Conservation (phyloP, 106 monocot species). For the Dendrobium catenatum region DNA sequence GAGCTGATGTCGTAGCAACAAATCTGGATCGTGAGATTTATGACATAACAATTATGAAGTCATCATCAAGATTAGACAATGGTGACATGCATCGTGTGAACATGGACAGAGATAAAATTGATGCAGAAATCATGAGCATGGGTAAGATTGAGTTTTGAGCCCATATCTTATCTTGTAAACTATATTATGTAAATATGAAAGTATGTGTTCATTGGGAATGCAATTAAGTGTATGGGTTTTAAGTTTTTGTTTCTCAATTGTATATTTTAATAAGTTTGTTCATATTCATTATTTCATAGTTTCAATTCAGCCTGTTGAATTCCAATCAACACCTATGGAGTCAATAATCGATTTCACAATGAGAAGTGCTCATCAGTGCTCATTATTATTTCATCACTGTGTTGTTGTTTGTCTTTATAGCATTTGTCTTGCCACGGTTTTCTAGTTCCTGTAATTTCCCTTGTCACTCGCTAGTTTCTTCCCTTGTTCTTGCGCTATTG, state of each 20-base stretch:
- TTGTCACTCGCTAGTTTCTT: no score
- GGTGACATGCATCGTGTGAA: background rate
- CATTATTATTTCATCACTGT: no score
- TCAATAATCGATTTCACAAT: background rate
- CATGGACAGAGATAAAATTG: conserved; percentile 12
- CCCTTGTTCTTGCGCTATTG: no score
- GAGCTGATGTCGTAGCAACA: background rate
- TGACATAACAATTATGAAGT: conserved; percentile 3
- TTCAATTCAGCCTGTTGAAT: background rate
- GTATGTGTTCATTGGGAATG: no score
- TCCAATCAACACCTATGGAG: background rate
- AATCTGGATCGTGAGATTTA: conserved; percentile 11
- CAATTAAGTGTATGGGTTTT: background rate
- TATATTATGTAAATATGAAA: background rate
- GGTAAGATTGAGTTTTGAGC: conserved; percentile 24
- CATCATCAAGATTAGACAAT: background rate
- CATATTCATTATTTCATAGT: background rate
- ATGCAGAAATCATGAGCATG: conserved; percentile 4
- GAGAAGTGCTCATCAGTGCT: background rate
- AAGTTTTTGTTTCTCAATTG: background rate
- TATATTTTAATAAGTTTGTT: background rate
- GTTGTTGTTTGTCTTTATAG: no score
- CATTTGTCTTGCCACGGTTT: no score
- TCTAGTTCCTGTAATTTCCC: no score
- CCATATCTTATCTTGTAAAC: background rate